These are phyloP conservation scores for Cerrena zonata DNA, from an alignment of 1,284 basidiomycete species.

Conservation along the genomic window DNA sequence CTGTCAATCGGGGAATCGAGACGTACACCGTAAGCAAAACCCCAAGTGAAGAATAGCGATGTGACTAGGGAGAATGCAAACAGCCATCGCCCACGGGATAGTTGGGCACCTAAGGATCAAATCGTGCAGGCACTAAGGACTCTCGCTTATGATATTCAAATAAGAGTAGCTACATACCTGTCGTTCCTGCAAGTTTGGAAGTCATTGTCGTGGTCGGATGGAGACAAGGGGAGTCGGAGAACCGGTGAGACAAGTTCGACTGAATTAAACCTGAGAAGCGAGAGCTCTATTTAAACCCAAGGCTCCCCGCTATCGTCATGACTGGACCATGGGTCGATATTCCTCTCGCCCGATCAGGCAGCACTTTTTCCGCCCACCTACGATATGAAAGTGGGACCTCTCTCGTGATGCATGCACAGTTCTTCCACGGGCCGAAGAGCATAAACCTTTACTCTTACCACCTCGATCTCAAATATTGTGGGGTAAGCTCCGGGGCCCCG, in stretches of 20 bases:
- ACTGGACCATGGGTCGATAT: not conserved
- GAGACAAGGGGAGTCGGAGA: too few relatives aligned
- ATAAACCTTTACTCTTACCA: not conserved
- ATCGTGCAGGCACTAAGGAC: too few relatives aligned
- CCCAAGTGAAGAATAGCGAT: constrained; percentile 77
- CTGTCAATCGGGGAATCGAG: too few relatives aligned
- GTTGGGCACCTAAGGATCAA: constrained; percentile 36
- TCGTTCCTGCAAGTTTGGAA: constrained; percentile 27
- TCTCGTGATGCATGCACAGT: not conserved
- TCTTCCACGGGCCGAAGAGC: not conserved
- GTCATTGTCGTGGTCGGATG: constrained; percentile 20
- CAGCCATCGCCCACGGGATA: constrained; percentile 41
- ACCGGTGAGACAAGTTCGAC: too few relatives aligned
- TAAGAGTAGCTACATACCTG: constrained; percentile 25
- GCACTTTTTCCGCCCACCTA: not conserved
- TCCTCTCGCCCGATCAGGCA: not conserved
- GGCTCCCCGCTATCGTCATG: not conserved
- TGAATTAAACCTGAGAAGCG: not conserved
- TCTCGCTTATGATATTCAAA: constrained; percentile 4
- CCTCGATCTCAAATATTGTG: not conserved
- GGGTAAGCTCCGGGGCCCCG: not conserved
- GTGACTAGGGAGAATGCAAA: constrained; percentile 71
- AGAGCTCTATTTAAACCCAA: constrained; percentile 1
- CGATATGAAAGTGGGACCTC: not conserved
- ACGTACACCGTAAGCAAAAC: constrained; percentile 69